Evolutionary conservation across 495 filamentous ascomycete genomes (phyloP).

Genomic region (Terfezia boudieri): DNA sequence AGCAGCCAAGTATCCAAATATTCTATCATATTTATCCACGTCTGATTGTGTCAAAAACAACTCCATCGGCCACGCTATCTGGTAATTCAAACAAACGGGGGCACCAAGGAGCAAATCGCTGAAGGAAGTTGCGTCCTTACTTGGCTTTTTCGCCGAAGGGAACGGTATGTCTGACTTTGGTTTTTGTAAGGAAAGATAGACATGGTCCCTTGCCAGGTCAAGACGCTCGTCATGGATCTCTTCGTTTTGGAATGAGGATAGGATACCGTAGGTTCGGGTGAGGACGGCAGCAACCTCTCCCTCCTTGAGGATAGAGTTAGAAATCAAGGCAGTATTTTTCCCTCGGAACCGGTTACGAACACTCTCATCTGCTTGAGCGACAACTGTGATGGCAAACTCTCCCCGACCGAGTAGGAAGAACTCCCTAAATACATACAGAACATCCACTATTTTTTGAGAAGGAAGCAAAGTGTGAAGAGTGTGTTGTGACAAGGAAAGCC

Average conservation of each 20-base stretch:
- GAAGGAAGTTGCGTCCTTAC: slow-evolving; percentile 33
- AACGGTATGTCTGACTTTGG: not conserved
- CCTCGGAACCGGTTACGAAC: slow-evolving; percentile 36
- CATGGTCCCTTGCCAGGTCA: slow-evolving; percentile 55
- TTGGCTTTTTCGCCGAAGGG: slow-evolving; percentile 19
- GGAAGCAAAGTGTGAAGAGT: slow-evolving; percentile 62
- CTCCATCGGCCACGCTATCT: slow-evolving; percentile 61
- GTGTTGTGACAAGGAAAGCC: slow-evolving; percentile 59
- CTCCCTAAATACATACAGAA: slow-evolving; percentile 53
- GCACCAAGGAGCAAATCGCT: slow-evolving; percentile 63
- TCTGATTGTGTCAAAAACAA: slow-evolving; percentile 61
- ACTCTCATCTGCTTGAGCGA: slow-evolving; percentile 59
- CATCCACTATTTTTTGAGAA: slow-evolving; percentile 47
- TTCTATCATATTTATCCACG: slow-evolving; percentile 51
- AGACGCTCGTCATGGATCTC: slow-evolving; percentile 52
- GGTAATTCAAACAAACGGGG: slow-evolving; percentile 44
- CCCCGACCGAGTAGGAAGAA: slow-evolving; percentile 75
- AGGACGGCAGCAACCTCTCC: slow-evolving; percentile 60
- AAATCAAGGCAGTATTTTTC: slow-evolving; percentile 13
- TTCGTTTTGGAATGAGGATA: slow-evolving; percentile 47
- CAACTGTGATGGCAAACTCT: slow-evolving; percentile 72
- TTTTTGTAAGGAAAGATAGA: slow-evolving; percentile 42
- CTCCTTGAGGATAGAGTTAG: slow-evolving; percentile 46
- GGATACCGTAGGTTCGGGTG: slow-evolving; percentile 48
- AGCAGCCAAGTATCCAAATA: slow-evolving; percentile 69